A percentile compares a stretch with the other conserved stretches of the same genome.
Conservation (phyloP, 257 asterid genomes). For the Solanum arcanum region DNA sequence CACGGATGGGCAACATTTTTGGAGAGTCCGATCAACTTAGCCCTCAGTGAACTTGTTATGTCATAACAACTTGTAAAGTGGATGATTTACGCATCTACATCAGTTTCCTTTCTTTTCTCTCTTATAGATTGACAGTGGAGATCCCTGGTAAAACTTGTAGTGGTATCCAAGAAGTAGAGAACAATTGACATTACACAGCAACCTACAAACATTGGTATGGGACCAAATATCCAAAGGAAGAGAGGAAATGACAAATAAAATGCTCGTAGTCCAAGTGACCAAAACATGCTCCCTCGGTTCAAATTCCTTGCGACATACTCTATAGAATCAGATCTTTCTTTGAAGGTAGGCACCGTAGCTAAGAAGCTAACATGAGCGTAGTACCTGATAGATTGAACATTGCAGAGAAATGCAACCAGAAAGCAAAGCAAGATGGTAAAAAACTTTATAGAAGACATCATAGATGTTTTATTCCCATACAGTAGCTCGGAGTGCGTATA, state of each 20-base stretch:
- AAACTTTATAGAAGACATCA: slow-evolving; percentile 48
- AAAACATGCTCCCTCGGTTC: slow-evolving; percentile 62
- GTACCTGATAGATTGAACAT: slow-evolving; percentile 66
- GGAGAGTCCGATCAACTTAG: too few species aligned
- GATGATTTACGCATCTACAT: slow-evolving; percentile 21
- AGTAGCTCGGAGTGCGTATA: slow-evolving; percentile 21
- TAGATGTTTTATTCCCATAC: slow-evolving; percentile 27
- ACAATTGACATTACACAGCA: slow-evolving; percentile 37
- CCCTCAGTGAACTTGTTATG: not conserved
- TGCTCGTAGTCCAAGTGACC: slow-evolving; percentile 75
- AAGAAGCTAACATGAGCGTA: slow-evolving; percentile 79
- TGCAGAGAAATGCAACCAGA: slow-evolving; percentile 68
- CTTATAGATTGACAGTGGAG: slow-evolving; percentile 28
- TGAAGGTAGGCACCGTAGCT: slow-evolving; percentile 43
- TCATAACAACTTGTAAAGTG: not conserved
- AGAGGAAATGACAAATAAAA: slow-evolving; percentile 80
- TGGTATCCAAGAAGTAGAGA: slow-evolving; percentile 69
- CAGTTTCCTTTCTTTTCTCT: slow-evolving; percentile 9
- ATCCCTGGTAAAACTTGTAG: slow-evolving; percentile 47
- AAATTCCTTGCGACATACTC: slow-evolving; percentile 54
- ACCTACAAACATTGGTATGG: slow-evolving; percentile 64
- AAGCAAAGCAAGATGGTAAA: slow-evolving; percentile 64
- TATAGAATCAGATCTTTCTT: slow-evolving; percentile 35
- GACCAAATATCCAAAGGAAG: slow-evolving; percentile 72
- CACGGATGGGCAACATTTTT: too few species aligned